A percentile compares a stretch with the other conserved stretches of the same genome.
phyloP scores from a whole-genome alignment of 2,329 filamentous ascomycete genomes.

The Pseudopyricularia cyperi region DNA sequence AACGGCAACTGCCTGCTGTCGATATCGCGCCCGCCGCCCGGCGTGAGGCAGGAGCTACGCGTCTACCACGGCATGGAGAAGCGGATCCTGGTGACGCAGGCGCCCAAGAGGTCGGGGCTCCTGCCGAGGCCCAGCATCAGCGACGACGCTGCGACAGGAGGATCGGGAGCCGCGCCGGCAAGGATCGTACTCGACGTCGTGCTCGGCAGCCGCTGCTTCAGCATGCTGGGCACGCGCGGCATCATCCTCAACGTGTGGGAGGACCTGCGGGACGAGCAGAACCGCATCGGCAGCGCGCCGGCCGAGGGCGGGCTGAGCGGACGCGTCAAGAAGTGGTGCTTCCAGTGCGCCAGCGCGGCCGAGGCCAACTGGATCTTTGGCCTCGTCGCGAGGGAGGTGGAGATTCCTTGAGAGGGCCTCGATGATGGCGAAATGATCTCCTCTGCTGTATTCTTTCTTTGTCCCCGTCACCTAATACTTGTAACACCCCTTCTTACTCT shows the following conservation, averaged over 20 bases:
- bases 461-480: too few species aligned
- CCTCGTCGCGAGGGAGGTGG: slow-evolving; percentile 43
- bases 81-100: slow-evolving; percentile 65
- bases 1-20: slow-evolving; percentile 74
- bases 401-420: slow-evolving; percentile 17
- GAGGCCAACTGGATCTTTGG: slow-evolving; percentile 44
- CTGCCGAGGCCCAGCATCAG: background rate
- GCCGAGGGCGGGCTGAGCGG: slow-evolving; percentile 37
- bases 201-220: slow-evolving; percentile 72
- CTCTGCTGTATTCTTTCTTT: background rate
- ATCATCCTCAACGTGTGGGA: slow-evolving; percentile 87
- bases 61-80: slow-evolving; percentile 64
- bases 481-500: too few species aligned
- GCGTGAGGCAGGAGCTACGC: slow-evolving; percentile 43
- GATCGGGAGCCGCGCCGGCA: slow-evolving; percentile 16
- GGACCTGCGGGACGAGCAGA: slow-evolving; percentile 51
- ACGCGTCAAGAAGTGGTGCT: slow-evolving; percentile 50
- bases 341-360: slow-evolving; percentile 40
- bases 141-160: slow-evolving; percentile 13
- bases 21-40: slow-evolving; percentile 61
- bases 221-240: slow-evolving; percentile 68
- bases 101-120: slow-evolving; percentile 39
- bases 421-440: background rate
- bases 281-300: slow-evolving; percentile 37
- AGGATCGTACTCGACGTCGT: slow-evolving; percentile 70